Percentiles rank a stretch among this genome's conserved stretches.
These are phyloP conservation scores for Saccharomyces hybrid DNA, from an alignment of 1,139 yeast genomes.

Conservation along the genomic window DNA sequence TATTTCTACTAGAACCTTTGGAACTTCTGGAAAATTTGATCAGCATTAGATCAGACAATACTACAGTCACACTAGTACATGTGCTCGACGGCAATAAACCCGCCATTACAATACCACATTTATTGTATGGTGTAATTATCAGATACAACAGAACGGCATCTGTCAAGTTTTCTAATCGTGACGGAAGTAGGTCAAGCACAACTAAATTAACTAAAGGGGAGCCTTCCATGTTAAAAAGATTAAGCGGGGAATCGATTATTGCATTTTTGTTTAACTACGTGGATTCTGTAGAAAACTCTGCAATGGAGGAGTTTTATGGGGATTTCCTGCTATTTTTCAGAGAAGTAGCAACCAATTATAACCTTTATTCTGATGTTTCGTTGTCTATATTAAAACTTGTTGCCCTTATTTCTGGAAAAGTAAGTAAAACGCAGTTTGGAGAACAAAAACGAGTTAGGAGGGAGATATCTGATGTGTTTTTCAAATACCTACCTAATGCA, in stretches of 20 bases:
- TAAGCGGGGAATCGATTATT: slow-evolving; percentile 17
- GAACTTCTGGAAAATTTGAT: slow-evolving; percentile 67
- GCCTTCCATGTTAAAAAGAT: slow-evolving; percentile 19
- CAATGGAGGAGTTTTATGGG: slow-evolving; percentile 68
- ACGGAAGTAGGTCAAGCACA: slow-evolving; percentile 7
- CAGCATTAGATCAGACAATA: slow-evolving; percentile 22
- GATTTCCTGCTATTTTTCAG: slow-evolving; percentile 51
- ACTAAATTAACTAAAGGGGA: slow-evolving; percentile 24
- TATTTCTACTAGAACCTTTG: slow-evolving; percentile 62
- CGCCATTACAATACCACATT: slow-evolving; percentile 61
- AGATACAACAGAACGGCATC: slow-evolving; percentile 35
- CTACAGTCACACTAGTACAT: slow-evolving; percentile 35
- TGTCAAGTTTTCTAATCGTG: slow-evolving; percentile 13
- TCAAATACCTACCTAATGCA: slow-evolving; percentile 44
- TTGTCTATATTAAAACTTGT: slow-evolving; percentile 48
- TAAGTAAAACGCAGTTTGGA: slow-evolving; percentile 52
- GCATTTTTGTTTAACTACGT: slow-evolving; percentile 43
- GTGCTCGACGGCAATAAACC: slow-evolving; percentile 83
- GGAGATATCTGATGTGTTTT: slow-evolving; percentile 61
- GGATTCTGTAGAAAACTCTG: slow-evolving; percentile 61
- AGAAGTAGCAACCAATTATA: slow-evolving; percentile 45
- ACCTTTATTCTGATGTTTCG: slow-evolving; percentile 43
- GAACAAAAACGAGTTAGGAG: slow-evolving; percentile 53
- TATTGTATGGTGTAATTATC: slow-evolving; percentile 48
- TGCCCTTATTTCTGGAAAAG: slow-evolving; percentile 47